Conservation (phyloP, 371 early-diverging fungal genomes). For the Rhizopus stolonifer region DNA sequence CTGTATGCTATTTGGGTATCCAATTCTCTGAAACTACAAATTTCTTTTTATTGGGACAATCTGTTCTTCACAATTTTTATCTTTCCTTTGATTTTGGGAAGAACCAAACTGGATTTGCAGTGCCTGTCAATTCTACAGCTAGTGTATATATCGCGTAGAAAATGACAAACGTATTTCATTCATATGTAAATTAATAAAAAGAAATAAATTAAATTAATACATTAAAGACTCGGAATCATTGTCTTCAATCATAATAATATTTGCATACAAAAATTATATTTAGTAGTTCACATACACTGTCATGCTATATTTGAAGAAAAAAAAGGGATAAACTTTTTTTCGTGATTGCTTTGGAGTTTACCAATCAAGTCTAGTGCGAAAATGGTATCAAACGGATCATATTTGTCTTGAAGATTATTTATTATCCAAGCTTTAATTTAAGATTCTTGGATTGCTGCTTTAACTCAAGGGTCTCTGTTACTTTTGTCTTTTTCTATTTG, state of each 20-base stretch:
- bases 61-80: constrained; percentile 29
- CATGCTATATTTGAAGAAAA: no score
- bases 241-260: no score
- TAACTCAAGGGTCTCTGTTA: constrained; percentile 1
- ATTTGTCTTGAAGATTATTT: constrained; percentile 3
- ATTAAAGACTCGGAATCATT: no score
- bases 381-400: constrained; percentile 7
- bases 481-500: constrained; percentile 12
- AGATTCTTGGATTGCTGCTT: constrained; percentile 15
- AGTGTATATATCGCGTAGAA: no score
- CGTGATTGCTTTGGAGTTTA: no score
- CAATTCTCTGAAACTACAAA: constrained; percentile 3
- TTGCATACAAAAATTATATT: no score
- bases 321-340: no score
- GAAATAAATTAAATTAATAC: no score
- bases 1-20: constrained; percentile 31
- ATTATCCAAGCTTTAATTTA: constrained; percentile 9
- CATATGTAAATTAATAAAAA: no score
- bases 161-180: no score
- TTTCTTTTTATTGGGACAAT: constrained; percentile 35
- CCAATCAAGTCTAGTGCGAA: constrained; percentile 14
- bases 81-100: constrained; percentile 29
- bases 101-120: constrained; percentile 30
- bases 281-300: no score
- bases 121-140: constrained; percentile 10